Conservation (phyloP, 2,329 filamentous ascomycete species). For the Lachnellula subtilissima region DNA sequence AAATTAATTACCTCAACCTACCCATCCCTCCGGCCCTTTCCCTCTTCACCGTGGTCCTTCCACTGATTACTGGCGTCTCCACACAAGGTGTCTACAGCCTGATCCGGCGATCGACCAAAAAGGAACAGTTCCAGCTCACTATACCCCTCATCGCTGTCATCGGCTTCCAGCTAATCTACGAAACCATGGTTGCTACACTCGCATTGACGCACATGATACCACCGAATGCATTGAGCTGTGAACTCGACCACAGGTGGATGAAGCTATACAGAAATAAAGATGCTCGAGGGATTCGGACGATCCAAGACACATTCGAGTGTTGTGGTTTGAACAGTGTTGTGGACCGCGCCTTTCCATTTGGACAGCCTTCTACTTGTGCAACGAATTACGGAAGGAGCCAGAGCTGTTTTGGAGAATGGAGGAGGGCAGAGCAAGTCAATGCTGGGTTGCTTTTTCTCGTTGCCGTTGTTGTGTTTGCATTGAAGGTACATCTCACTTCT, state of each 20-base stretch:
- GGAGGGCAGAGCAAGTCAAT: conserved; percentile 46
- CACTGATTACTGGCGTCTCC: conserved; percentile 27
- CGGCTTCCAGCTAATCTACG: conserved; percentile 30
- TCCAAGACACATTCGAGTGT: conserved; percentile 63
- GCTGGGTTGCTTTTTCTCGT: conserved; percentile 53
- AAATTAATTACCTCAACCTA: conserved; percentile 27
- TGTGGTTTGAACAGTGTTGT: conserved; percentile 56
- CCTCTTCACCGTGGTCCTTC: conserved; percentile 27
- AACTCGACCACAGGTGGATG: conserved; percentile 53
- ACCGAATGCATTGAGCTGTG: conserved; percentile 39
- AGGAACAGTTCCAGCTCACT: conserved; percentile 23
- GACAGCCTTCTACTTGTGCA: conserved; percentile 23
- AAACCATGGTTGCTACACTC: conserved; percentile 29
- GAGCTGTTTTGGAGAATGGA: conserved; percentile 53
- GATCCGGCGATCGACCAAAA: conserved; percentile 18
- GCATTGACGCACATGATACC: conserved; percentile 29
- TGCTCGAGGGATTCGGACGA: conserved; percentile 44
- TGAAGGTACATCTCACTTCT: conserved; percentile 45
- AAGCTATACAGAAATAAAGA: conserved; percentile 49
- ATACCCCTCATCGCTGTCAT: conserved; percentile 28
- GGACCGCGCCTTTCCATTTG: conserved; percentile 62
- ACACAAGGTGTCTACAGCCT: conserved; percentile 20
- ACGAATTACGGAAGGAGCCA: conserved; percentile 40
- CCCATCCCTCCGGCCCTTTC: conserved; percentile 28
- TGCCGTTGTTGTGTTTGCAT: conserved; percentile 46